Conservation (phyloP, 177 flowering plant species). For the Vitis hybrid region DNA sequence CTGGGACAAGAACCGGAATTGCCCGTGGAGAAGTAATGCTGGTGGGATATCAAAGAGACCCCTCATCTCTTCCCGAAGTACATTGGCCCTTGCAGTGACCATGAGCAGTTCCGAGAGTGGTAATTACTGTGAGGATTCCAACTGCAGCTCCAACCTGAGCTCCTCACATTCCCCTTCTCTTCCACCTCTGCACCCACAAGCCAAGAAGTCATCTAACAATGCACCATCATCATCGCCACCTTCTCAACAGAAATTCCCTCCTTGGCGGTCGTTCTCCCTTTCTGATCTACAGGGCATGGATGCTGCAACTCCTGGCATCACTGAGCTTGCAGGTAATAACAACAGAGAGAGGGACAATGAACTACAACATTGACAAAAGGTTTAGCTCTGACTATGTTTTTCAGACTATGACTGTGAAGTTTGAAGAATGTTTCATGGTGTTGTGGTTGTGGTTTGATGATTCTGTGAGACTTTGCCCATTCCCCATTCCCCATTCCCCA, state of each 20-base stretch:
- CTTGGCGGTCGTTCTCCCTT: slow-evolving; percentile 65
- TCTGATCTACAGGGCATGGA: slow-evolving; percentile 51
- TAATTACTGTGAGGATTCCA: slow-evolving; percentile 30
- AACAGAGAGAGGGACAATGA: slow-evolving; percentile 4
- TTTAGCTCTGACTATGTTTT: background rate
- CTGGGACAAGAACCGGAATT: slow-evolving; percentile 33
- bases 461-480: too few relatives aligned
- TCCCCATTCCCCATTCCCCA: too few relatives aligned
- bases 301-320: slow-evolving; percentile 13
- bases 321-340: slow-evolving; percentile 4
- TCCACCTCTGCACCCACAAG: slow-evolving; percentile 51
- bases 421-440: slow-evolving; percentile 6
- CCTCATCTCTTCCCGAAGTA: slow-evolving; percentile 33
- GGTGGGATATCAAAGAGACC: slow-evolving; percentile 58
- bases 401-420: slow-evolving; percentile 5
- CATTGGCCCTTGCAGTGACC: slow-evolving; percentile 32
- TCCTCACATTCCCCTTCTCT: slow-evolving; percentile 24
- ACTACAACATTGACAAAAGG: background rate
- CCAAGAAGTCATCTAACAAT: slow-evolving; percentile 16
- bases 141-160: slow-evolving; percentile 17
- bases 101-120: slow-evolving; percentile 34
- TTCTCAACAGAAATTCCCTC: slow-evolving; percentile 22
- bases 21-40: slow-evolving; percentile 22
- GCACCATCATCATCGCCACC: slow-evolving; percentile 19
- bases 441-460: background rate